Evolutionary conservation across 2,329 filamentous ascomycete species (phyloP).

Genomic region (Exophiala viscosa): DNA sequence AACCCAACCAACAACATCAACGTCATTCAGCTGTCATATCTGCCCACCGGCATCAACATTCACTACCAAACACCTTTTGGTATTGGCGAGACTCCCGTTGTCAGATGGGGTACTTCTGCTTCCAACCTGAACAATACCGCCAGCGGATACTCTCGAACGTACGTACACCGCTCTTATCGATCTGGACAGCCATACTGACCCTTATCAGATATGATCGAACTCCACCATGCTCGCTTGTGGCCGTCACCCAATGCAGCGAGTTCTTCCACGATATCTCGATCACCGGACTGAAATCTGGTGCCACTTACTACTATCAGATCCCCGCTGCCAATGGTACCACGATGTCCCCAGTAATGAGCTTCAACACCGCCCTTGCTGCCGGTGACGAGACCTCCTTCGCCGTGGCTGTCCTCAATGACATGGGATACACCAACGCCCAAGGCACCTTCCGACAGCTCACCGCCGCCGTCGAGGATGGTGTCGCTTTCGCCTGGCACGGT

Average conservation of each 20-base stretch:
- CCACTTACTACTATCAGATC: constrained; percentile 53
- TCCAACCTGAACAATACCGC: constrained; percentile 35
- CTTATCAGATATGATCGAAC: constrained; percentile 47
- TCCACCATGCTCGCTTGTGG: constrained; percentile 47
- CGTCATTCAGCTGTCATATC: constrained; percentile 49
- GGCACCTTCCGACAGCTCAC: constrained; percentile 47
- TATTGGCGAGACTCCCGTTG: constrained; percentile 42
- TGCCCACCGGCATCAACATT: constrained; percentile 50
- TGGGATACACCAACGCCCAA: constrained; percentile 53
- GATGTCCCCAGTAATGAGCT: constrained; percentile 44
- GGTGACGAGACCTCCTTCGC: constrained; percentile 44
- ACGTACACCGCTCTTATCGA: constrained; percentile 18
- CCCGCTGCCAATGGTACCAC: constrained; percentile 50
- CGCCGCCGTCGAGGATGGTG: constrained; percentile 42
- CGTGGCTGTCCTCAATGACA: constrained; percentile 50
- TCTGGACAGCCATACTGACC: neutral
- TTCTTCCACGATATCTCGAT: constrained; percentile 53
- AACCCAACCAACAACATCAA: constrained; percentile 53
- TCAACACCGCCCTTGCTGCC: constrained; percentile 45
- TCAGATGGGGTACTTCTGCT: constrained; percentile 43
- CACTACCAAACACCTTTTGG: constrained; percentile 55
- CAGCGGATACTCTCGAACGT: constrained; percentile 42
- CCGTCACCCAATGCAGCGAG: constrained; percentile 50
- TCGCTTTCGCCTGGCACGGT: constrained; percentile 52
- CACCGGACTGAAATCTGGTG: constrained; percentile 39